Evolutionary conservation across 1,284 basidiomycete genomes (phyloP), one percentile per base, ranked within the genome.

Genomic region (Ganoderma boninense): DNA sequence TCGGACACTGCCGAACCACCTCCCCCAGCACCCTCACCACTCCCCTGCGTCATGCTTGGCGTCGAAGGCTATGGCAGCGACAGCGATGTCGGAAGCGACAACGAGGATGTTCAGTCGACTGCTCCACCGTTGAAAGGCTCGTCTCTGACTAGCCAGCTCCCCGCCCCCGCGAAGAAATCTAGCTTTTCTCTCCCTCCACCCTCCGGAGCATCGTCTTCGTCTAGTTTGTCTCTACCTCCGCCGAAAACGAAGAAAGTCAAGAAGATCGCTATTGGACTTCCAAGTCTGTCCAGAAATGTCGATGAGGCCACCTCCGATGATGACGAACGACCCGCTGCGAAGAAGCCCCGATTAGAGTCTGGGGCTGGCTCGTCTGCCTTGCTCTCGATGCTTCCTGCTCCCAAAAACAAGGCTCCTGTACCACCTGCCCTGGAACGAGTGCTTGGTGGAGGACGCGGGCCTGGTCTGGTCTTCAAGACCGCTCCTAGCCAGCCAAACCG

Each of bases 31-130:
- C 62, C 62, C 56, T 29, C 62, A 42, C 60, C 38, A 32, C 40
- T 54, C 70, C 60, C 67, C 69, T 72, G 69, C 77, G 73, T 69
- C 75, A 94, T 93, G 92, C 87, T 94, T 74, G 92, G 91, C 62
- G 84, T 93, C 68, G 90, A 90, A 77, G 86, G 85, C 84, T 94
- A 94, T 75, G 91, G 91, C 70, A 93, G 91, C 80, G 91, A 86
- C 79, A 87, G 85, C 79, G 90, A 86, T 78, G 87, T 84, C 54
- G 73, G 42, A 26, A 74, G 83, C 74, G 87, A 87, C 66, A 80
- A 83, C 61, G 88, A 90, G 67, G 63, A 62, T 35, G 42, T 71
- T 0, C 71, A 67, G 23, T 52, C 69, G 18, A 59, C 67, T n/a
- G 59, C 62, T 2, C 13, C 75, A 18, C 61, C 61, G n/a, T n/a